A percentile compares a stretch with the other conserved stretches of the same genome.
Conservation (phyloP, 2,329 filamentous ascomycete genomes). For the Corynespora cassiicola region DNA sequence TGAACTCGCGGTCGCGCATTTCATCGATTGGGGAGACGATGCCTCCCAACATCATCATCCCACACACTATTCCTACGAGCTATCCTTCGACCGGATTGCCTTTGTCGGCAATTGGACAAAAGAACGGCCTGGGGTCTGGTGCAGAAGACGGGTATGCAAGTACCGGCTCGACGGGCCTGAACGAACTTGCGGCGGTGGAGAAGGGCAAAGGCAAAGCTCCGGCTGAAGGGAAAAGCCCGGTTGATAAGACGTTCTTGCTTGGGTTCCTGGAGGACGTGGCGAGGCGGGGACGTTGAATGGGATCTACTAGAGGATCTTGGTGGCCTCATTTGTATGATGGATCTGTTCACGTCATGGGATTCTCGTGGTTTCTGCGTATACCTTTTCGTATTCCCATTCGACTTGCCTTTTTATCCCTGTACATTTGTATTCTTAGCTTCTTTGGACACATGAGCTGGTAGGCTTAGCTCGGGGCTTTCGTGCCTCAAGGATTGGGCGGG, state of each 20-base stretch:
- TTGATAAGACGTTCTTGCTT: slow-evolving; percentile 77
- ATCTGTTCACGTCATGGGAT: no score
- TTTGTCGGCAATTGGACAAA: slow-evolving; percentile 3
- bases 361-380: no score
- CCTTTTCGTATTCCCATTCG: no score
- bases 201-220: slow-evolving; percentile 10
- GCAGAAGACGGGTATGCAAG: slow-evolving; percentile 10
- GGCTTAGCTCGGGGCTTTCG: no score
- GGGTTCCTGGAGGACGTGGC: slow-evolving; percentile 71
- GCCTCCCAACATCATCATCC: slow-evolving; percentile 25
- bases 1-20: slow-evolving; percentile 38
- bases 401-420: no score
- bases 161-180: slow-evolving; percentile 6
- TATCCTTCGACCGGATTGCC: slow-evolving; percentile 10
- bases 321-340: no score
- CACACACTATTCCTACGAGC: slow-evolving; percentile 13
- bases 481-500: no score
- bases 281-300: slow-evolving; percentile 34
- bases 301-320: no score
- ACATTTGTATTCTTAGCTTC: no score
- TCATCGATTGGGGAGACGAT: slow-evolving; percentile 38
- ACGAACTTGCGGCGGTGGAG: slow-evolving; percentile 5
- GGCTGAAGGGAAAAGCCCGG: slow-evolving; percentile 52
- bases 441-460: no score
- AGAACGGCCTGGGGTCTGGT: slow-evolving; percentile 6